phyloP scores from a whole-genome alignment of 352 stramenopile genomes.

The Pythium scleroteichum region DNA sequence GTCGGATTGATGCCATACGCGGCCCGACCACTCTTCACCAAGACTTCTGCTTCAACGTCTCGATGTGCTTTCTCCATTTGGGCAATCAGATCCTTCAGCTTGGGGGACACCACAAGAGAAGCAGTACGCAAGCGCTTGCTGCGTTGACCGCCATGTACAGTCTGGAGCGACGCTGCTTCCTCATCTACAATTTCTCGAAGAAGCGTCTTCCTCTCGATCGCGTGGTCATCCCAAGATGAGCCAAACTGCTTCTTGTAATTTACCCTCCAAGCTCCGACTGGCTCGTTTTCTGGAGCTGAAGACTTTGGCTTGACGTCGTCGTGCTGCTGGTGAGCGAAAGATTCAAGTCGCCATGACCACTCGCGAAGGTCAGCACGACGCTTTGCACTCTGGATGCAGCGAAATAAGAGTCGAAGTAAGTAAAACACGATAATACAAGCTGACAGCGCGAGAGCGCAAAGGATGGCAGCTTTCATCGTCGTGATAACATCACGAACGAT shows the following conservation, averaged over 20 bases:
- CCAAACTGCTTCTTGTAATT: slow-evolving; percentile 80
- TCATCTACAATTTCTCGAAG: slow-evolving; percentile 54
- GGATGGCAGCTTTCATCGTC: slow-evolving; percentile 85
- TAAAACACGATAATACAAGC: slow-evolving; percentile 76
- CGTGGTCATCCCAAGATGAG: slow-evolving; percentile 73
- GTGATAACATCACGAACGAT: slow-evolving; percentile 80
- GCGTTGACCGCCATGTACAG: slow-evolving; percentile 28
- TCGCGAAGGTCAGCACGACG: slow-evolving; percentile 70
- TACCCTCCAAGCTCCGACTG: slow-evolving; percentile 40
- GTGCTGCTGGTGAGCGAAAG: slow-evolving; percentile 16
- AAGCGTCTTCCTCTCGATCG: slow-evolving; percentile 81
- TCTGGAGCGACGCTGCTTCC: slow-evolving; percentile 27
- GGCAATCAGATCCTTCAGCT: slow-evolving; percentile 21
- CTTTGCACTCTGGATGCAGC: slow-evolving; percentile 72
- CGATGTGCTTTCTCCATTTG: slow-evolving; percentile 22
- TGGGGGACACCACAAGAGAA: slow-evolving; percentile 15
- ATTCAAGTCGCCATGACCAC: slow-evolving; percentile 76
- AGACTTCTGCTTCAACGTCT: background rate
- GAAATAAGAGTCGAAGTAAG: slow-evolving; percentile 62
- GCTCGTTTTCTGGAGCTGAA: slow-evolving; percentile 6
- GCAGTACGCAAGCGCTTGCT: slow-evolving; percentile 23
- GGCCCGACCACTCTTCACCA: slow-evolving; percentile 7
- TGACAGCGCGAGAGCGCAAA: slow-evolving; percentile 72
- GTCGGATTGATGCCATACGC: background rate
- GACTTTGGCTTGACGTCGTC: slow-evolving; percentile 20